Conservation (phyloP, 805 yeast species). For the Lipomyces spencermartinsiae region DNA sequence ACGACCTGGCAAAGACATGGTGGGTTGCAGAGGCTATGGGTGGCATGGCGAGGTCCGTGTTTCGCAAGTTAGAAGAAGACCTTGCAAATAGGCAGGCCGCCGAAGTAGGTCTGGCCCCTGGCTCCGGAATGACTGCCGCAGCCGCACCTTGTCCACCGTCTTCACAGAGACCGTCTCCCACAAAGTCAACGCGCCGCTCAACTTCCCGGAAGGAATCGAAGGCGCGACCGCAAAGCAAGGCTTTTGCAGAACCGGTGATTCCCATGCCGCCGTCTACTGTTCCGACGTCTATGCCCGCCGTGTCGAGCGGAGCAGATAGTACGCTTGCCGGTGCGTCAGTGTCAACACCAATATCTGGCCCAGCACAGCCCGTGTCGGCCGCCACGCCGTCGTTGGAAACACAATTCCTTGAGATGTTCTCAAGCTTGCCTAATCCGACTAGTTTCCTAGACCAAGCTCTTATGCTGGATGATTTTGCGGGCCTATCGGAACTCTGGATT, state of each 20-base stretch:
- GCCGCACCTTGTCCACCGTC: constrained; percentile 3
- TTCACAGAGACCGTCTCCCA: not conserved
- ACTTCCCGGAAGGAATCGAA: not conserved
- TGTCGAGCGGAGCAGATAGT: not conserved
- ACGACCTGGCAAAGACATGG: constrained; percentile 44
- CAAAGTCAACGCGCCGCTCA: not conserved
- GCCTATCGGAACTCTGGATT: constrained; percentile 23
- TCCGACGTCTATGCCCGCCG: not conserved
- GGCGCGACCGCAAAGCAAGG: not conserved
- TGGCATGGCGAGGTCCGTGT: constrained; percentile 45
- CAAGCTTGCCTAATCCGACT: constrained; percentile 46
- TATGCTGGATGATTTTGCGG: constrained; percentile 40
- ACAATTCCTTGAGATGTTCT: constrained; percentile 45
- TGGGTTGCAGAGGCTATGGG: constrained; percentile 50
- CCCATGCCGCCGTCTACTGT: constrained; percentile 10
- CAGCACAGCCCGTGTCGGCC: not conserved
- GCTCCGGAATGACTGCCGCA: not conserved
- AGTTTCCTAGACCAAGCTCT: constrained; percentile 45
- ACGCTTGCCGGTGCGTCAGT: not conserved
- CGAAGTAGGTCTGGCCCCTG: constrained; percentile 7
- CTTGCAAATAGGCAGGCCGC: constrained; percentile 20
- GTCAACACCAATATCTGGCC: not conserved
- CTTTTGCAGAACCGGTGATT: not conserved
- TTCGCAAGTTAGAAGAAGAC: constrained; percentile 39
- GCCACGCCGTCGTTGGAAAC: constrained; percentile 38